Evolutionary conservation across 2,329 filamentous ascomycete genomes (phyloP).

Genomic region (Fonsecaea pugnacius): DNA sequence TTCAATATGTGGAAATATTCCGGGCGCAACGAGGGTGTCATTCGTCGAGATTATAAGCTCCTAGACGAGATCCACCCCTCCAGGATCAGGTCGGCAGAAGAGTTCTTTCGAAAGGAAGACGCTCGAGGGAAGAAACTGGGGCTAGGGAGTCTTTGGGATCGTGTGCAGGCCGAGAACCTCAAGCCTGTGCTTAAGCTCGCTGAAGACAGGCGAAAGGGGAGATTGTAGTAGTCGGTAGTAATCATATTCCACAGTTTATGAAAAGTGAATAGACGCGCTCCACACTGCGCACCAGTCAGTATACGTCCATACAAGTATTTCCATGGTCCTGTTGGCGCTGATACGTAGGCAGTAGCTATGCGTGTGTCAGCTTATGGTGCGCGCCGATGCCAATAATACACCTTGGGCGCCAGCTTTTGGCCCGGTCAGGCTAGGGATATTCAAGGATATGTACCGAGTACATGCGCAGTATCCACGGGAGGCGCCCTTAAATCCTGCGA

Average conservation of each 20-base stretch:
- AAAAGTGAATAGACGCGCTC: not conserved
- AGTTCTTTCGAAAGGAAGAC: conserved; percentile 51
- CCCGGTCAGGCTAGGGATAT: not conserved
- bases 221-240: conserved; percentile 19
- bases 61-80: conserved; percentile 59
- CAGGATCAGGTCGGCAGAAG: conserved; percentile 54
- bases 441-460: too few relatives aligned
- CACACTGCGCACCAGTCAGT: not conserved
- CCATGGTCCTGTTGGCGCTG: not conserved
- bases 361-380: not conserved
- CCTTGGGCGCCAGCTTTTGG: not conserved
- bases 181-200: conserved; percentile 33
- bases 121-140: conserved; percentile 23
- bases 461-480: too few relatives aligned
- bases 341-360: not conserved
- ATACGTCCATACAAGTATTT: not conserved
- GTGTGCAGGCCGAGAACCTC: conserved; percentile 31
- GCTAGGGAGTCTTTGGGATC: conserved; percentile 33
- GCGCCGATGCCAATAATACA: conserved; percentile 5
- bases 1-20: conserved; percentile 55
- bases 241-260: not conserved
- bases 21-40: conserved; percentile 48
- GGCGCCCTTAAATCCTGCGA: not conserved
- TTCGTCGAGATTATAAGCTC: conserved; percentile 54
- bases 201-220: conserved; percentile 30